Evolutionary conservation across 495 filamentous ascomycete species (phyloP).

Genomic region (Podospora conica): DNA sequence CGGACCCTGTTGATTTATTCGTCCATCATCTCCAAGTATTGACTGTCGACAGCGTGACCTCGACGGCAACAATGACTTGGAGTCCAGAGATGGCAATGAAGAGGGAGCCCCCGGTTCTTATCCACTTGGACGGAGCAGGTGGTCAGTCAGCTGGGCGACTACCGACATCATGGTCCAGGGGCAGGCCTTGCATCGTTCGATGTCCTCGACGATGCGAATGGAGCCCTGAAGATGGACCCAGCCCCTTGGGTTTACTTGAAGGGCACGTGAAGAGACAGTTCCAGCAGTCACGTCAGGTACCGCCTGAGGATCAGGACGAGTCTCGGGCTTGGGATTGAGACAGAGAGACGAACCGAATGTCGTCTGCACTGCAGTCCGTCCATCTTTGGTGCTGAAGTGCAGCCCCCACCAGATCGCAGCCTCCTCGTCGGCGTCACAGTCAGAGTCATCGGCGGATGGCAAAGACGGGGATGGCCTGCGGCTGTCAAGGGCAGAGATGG

Average conservation of each 20-base stretch:
- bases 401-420: background rate
- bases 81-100: too few species aligned
- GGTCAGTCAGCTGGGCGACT: background rate
- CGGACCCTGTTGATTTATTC: too few species aligned
- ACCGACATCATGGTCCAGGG: background rate
- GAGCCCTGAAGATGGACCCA: background rate
- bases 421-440: too few species aligned
- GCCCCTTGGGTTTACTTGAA: background rate
- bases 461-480: conserved; percentile 14
- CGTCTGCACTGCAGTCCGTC: too few species aligned
- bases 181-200: background rate
- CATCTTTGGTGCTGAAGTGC: too few species aligned
- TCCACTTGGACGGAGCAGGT: background rate
- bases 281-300: too few species aligned
- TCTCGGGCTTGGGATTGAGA: background rate
- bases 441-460: background rate
- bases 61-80: background rate
- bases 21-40: background rate
- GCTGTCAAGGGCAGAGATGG: conserved; percentile 5
- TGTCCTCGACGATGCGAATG: background rate
- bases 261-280: too few species aligned
- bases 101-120: background rate
- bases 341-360: background rate
- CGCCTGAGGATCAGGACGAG: background rate
- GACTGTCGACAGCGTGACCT: background rate